Conservation (phyloP, 2,329 filamentous ascomycete genomes). For the Microdochium nivale region DNA sequence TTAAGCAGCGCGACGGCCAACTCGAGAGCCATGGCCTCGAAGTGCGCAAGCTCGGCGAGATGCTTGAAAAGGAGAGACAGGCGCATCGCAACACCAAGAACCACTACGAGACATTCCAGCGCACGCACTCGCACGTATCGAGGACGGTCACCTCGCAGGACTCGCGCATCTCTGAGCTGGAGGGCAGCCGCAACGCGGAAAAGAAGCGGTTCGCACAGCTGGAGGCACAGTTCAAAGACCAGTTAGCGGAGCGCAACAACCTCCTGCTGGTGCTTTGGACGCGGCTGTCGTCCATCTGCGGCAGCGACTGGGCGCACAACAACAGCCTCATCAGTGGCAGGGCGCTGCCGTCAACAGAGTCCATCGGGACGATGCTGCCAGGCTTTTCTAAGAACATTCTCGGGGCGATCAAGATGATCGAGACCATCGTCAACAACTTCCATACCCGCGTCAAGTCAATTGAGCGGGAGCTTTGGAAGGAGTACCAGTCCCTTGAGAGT, state of each 20-base stretch:
- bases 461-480: constrained; percentile 84
- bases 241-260: constrained; percentile 82
- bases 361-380: constrained; percentile 75
- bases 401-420: constrained; percentile 78
- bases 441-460: constrained; percentile 71
- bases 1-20: constrained; percentile 81
- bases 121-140: constrained; percentile 79
- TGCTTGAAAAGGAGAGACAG: constrained; percentile 85
- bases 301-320: constrained; percentile 83
- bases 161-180: constrained; percentile 75
- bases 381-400: constrained; percentile 88
- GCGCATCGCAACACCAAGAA: constrained; percentile 79
- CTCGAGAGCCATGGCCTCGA: constrained; percentile 87
- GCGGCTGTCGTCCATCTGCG: constrained; percentile 74
- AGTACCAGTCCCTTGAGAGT: constrained; percentile 80
- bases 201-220: constrained; percentile 66
- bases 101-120: constrained; percentile 80
- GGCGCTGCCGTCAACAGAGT: constrained; percentile 71
- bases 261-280: constrained; percentile 88
- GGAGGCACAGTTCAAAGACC: constrained; percentile 76
- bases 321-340: constrained; percentile 86
- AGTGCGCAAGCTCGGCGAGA: constrained; percentile 71
- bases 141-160: constrained; percentile 81
- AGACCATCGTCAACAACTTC: constrained; percentile 70
- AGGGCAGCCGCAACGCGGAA: constrained; percentile 69